Evolutionary conservation across 2,329 filamentous ascomycete genomes (phyloP).

Genomic region (Lachnellula cervina): DNA sequence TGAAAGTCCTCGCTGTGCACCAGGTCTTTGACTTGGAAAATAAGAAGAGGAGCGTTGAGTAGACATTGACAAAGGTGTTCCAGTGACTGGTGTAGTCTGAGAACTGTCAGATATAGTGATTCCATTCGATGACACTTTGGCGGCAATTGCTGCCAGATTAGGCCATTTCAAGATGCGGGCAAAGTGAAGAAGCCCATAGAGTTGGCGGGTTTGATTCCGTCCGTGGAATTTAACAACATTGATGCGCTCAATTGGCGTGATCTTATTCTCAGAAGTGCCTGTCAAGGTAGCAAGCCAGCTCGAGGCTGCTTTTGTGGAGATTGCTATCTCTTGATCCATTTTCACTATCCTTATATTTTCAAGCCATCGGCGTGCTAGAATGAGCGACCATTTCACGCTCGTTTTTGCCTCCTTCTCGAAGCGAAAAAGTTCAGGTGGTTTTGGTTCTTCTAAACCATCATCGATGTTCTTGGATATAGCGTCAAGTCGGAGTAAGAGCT

Average conservation of each 20-base stretch:
- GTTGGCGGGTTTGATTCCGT: constrained; percentile 53
- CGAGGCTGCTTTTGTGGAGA: constrained; percentile 31
- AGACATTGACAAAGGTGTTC: constrained; percentile 28
- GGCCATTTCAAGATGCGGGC: constrained; percentile 60
- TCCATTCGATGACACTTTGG: constrained; percentile 29
- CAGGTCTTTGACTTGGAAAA: constrained; percentile 26
- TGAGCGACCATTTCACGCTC: constrained; percentile 62
- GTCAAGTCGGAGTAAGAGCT: constrained; percentile 61
- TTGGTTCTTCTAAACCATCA: constrained; percentile 46
- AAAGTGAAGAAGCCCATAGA: constrained; percentile 59
- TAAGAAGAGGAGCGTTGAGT: constrained; percentile 29
- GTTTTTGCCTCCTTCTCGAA: constrained; percentile 58
- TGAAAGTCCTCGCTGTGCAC: constrained; percentile 20
- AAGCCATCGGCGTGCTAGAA: constrained; percentile 62
- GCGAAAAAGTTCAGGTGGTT: constrained; percentile 51
- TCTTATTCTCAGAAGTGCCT: constrained; percentile 39
- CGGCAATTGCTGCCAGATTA: constrained; percentile 41
- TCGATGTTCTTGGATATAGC: constrained; percentile 58
- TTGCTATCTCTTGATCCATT: constrained; percentile 28
- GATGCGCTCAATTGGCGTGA: constrained; percentile 36
- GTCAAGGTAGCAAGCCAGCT: constrained; percentile 55
- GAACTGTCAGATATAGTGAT: constrained; percentile 25
- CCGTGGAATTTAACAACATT: constrained; percentile 32
- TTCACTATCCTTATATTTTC: constrained; percentile 59
- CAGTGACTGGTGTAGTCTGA: constrained; percentile 20